Evolutionary conservation across 2,329 filamentous ascomycete genomes (phyloP).

Genomic region (Alternaria hordeiaustralica): DNA sequence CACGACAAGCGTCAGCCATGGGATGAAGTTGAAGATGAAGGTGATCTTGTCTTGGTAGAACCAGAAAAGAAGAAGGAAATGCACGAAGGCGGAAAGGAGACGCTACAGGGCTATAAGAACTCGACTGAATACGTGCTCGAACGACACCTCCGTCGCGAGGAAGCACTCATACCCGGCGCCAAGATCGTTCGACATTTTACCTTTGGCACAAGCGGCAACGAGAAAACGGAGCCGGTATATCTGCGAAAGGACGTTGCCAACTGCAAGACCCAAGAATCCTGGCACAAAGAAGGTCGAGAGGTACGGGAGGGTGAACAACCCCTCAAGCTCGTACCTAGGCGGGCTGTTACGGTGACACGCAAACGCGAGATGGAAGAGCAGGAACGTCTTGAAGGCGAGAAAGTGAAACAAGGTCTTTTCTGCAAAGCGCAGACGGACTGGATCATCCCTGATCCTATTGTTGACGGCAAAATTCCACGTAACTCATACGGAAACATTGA

Average conservation of each 20-base stretch:
- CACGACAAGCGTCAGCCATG: constrained; percentile 65
- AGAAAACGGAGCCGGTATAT: constrained; percentile 81
- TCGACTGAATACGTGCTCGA: constrained; percentile 85
- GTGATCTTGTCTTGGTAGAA: constrained; percentile 75
- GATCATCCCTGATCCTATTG: constrained; percentile 89
- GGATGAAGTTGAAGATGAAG: constrained; percentile 80
- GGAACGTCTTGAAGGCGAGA: constrained; percentile 77
- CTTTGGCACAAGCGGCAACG: constrained; percentile 74
- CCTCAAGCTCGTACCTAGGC: constrained; percentile 85
- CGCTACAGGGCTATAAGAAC: constrained; percentile 85
- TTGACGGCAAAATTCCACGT: constrained; percentile 86
- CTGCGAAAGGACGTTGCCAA: constrained; percentile 77
- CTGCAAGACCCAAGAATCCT: constrained; percentile 92
- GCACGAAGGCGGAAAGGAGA: constrained; percentile 73
- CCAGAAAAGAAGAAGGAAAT: constrained; percentile 69
- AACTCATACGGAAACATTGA: constrained; percentile 98
- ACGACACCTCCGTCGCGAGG: constrained; percentile 87
- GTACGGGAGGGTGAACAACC: constrained; percentile 74
- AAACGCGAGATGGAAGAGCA: constrained; percentile 89
- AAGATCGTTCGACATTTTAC: constrained; percentile 76
- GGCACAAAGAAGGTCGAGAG: constrained; percentile 94
- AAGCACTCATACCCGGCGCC: constrained; percentile 76
- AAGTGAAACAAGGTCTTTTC: constrained; percentile 86
- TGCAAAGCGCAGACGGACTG: constrained; percentile 86
- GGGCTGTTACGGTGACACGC: constrained; percentile 86